Evolutionary conservation across 345 rosid species (phyloP).

Genomic region (Arabidopsis thaliana): DNA sequence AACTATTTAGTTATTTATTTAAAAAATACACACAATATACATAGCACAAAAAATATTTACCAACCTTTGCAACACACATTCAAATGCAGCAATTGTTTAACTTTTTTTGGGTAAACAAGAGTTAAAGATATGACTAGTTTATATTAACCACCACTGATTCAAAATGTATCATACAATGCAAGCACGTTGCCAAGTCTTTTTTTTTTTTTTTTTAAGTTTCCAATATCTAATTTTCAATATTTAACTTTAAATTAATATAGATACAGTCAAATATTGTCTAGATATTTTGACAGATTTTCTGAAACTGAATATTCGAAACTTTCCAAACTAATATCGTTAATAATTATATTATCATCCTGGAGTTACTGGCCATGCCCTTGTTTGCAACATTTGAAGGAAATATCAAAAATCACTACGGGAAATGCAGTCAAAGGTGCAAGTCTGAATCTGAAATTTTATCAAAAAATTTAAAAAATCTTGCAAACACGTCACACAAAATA

Average conservation of each 20-base stretch:
- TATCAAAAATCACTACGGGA: too few relatives aligned
- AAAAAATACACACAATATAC: neutral
- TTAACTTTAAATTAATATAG: conserved; percentile 3
- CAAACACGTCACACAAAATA: neutral
- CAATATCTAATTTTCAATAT: neutral
- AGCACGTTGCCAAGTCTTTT: neutral
- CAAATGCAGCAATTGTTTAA: neutral
- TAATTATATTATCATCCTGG: neutral
- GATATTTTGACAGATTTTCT: conserved; percentile 15
- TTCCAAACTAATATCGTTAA: neutral
- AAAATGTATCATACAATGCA: neutral
- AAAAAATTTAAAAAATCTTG: neutral
- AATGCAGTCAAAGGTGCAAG: neutral
- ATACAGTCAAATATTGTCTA: conserved; percentile 8
- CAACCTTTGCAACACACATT: neutral
- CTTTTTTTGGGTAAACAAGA: neutral
- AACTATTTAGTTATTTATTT: neutral
- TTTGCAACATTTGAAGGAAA: too few relatives aligned
- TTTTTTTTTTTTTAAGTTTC: neutral
- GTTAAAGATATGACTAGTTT: neutral
- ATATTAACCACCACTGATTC: neutral
- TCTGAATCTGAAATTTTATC: neutral
- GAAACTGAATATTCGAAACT: conserved; percentile 4
- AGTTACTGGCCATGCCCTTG: too few relatives aligned
- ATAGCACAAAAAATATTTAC: neutral